phyloP scores from a whole-genome alignment of 371 early-diverging fungal species.

The Lichtheimia corymbifera region DNA sequence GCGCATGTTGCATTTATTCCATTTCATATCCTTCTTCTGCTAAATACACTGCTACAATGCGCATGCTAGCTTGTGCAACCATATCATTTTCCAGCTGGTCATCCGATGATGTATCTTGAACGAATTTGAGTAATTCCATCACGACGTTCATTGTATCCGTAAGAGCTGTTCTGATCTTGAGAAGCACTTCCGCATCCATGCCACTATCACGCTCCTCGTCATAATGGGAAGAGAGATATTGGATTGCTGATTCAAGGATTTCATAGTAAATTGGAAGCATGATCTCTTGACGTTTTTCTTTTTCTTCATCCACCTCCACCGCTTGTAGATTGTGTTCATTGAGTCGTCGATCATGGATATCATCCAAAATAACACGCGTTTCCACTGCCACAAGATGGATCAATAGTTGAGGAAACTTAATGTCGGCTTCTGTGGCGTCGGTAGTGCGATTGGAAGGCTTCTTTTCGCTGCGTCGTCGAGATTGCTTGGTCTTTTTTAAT shows the following conservation, averaged over 20 bases:
- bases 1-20: not conserved
- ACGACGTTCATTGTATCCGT: conserved; percentile 48
- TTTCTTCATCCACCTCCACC: conserved; percentile 15
- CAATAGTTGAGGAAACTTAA: conserved; percentile 45
- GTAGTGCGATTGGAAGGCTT: conserved; percentile 8
- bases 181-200: conserved; percentile 44
- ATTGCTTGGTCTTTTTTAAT: conserved; percentile 24
- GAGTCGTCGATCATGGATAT: conserved; percentile 34
- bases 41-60: conserved; percentile 43
- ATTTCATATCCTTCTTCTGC: conserved; percentile 50
- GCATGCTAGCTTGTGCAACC: conserved; percentile 47
- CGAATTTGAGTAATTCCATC: conserved; percentile 37
- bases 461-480: conserved; percentile 21
- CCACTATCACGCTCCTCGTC: conserved; percentile 25
- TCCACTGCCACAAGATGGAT: conserved; percentile 53
- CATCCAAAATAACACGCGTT: conserved; percentile 52
- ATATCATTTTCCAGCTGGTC: conserved; percentile 32
- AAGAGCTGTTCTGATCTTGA: conserved; percentile 40
- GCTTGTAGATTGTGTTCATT: conserved; percentile 23
- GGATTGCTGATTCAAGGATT: conserved; percentile 48
- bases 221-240: conserved; percentile 31
- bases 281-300: conserved; percentile 28
- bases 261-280: conserved; percentile 50
- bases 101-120: conserved; percentile 31
- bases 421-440: conserved; percentile 23